Evolutionary conservation across 208 protist genomes (phyloP), one percentile per base, ranked within the genome.

Genomic region (Trichomonas tenax): DNA sequence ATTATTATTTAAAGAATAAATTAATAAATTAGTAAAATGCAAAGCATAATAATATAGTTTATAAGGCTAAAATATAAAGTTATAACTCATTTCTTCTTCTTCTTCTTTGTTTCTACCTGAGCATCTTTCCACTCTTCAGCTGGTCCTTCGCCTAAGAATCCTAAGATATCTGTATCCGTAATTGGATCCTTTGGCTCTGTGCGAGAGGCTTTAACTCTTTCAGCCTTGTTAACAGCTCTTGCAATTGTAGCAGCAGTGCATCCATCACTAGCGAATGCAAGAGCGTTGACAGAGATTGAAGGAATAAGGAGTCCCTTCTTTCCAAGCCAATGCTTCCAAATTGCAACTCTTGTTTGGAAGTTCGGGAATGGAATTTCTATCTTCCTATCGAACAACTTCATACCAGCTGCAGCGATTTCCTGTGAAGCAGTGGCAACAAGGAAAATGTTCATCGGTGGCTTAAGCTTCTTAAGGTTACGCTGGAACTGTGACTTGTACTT

Each of bases 101-200:
- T 72, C 58, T 72, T 72, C 58, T 72, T 72, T 72, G 58, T 17
- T 26, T 72, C 58, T n/a, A 72, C 58, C 26, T 72, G 58, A 31
- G 58, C 58, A 72, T 72, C 58, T 23, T 89, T 89, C 17, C 44
- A 41, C 31, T 93, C 86, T 44, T 93, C 44, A n/a, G 41, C 86
- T 6, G 86, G 86, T 38, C 40, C 86, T 34, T 93, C 86, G 34
- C 3, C 86, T 6, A 93, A 51, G 26, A 93, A 38, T 31, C 23
- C 46, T 26, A 93, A 4, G 34, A 93, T 48, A 8, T 93, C 86
- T 17, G 17, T 26, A 38, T 93, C 86, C 11, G 86, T 93, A 17
- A 93, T 51, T 15, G 86, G 86, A 6, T 93, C 86, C n/a, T 93
- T 93, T 21, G 86, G 86, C n/a, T 93, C 86, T 14, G 86, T 93